Evolutionary conservation across 2,329 filamentous ascomycete species (phyloP).

Genomic region (Aspergillus pseudoviridinutans): DNA sequence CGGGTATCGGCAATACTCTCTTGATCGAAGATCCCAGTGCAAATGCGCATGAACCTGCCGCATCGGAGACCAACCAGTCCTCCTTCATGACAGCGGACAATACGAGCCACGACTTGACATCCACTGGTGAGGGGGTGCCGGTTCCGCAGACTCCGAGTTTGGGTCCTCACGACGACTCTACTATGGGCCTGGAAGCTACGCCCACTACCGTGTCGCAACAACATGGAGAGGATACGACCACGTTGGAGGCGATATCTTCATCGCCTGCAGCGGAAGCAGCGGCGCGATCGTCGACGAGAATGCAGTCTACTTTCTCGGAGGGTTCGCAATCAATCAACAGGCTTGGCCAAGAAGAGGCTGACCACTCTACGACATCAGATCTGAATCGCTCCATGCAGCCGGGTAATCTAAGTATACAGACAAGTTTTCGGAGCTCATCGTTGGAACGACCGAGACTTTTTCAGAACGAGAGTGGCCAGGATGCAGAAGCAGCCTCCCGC

Average conservation of each 20-base stretch:
- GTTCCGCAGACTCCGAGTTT: slow-evolving; percentile 17
- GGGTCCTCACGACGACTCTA: slow-evolving; percentile 12
- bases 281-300: slow-evolving; percentile 37
- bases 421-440: slow-evolving; percentile 25
- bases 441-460: slow-evolving; percentile 23
- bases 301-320: slow-evolving; percentile 29
- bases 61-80: slow-evolving; percentile 20
- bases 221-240: slow-evolving; percentile 31
- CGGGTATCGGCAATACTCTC: slow-evolving; percentile 43
- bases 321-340: slow-evolving; percentile 17
- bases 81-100: slow-evolving; percentile 25
- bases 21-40: slow-evolving; percentile 35
- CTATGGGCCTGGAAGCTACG: slow-evolving; percentile 17
- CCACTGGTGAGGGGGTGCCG: slow-evolving; percentile 14
- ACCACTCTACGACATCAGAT: slow-evolving; percentile 18
- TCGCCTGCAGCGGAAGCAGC: slow-evolving; percentile 45
- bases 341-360: slow-evolving; percentile 19
- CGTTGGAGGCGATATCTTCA: slow-evolving; percentile 41
- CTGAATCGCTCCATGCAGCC: slow-evolving; percentile 23
- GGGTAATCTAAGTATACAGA: slow-evolving; percentile 24
- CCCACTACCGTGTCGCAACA: slow-evolving; percentile 15
- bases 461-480: slow-evolving; percentile 23
- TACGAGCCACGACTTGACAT: slow-evolving; percentile 15
- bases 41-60: slow-evolving; percentile 12
- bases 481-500: slow-evolving; percentile 17